Conservation (phyloP, 2,329 filamentous ascomycete genomes). For the Ascochyta pisi region DNA sequence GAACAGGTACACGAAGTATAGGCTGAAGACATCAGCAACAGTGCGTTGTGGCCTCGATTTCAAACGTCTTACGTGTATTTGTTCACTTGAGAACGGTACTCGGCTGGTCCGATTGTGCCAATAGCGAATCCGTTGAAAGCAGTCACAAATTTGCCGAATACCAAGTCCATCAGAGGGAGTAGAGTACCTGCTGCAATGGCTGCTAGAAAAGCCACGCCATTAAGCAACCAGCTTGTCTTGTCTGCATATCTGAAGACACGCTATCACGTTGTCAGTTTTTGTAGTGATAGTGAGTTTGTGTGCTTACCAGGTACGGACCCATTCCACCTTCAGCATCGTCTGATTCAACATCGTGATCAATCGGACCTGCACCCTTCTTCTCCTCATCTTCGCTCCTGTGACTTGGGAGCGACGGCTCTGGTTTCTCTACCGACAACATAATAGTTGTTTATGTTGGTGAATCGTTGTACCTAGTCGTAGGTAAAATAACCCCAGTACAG, state of each 20-base stretch:
- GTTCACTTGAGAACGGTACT: slow-evolving; percentile 50
- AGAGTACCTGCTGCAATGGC: slow-evolving; percentile 55
- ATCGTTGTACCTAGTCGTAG: too few species aligned
- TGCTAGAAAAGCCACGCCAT: slow-evolving; percentile 40
- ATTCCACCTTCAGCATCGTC: slow-evolving; percentile 27
- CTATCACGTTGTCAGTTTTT: slow-evolving; percentile 26
- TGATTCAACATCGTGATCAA: slow-evolving; percentile 11
- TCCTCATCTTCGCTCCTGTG: not conserved
- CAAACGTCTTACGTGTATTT: slow-evolving; percentile 39
- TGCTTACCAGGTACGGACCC: slow-evolving; percentile 35
- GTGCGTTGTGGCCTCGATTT: too few species aligned
- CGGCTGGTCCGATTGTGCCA: slow-evolving; percentile 39
- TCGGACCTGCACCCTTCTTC: not conserved
- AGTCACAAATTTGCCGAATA: slow-evolving; percentile 60
- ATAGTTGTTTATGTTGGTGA: not conserved
- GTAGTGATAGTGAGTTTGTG: not conserved
- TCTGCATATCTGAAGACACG: slow-evolving; percentile 48
- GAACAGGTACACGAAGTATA: slow-evolving; percentile 76
- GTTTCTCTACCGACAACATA: slow-evolving; percentile 21
- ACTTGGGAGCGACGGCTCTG: too few species aligned
- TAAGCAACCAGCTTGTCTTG: slow-evolving; percentile 39
- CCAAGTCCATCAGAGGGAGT: slow-evolving; percentile 59
- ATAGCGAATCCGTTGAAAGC: slow-evolving; percentile 54
- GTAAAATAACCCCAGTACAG: too few species aligned
- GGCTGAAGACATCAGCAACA: slow-evolving; percentile 41